These are phyloP conservation scores for Cyphellophora attinorum DNA, from an alignment of 2,329 filamentous ascomycete species.

Conservation along the genomic window DNA sequence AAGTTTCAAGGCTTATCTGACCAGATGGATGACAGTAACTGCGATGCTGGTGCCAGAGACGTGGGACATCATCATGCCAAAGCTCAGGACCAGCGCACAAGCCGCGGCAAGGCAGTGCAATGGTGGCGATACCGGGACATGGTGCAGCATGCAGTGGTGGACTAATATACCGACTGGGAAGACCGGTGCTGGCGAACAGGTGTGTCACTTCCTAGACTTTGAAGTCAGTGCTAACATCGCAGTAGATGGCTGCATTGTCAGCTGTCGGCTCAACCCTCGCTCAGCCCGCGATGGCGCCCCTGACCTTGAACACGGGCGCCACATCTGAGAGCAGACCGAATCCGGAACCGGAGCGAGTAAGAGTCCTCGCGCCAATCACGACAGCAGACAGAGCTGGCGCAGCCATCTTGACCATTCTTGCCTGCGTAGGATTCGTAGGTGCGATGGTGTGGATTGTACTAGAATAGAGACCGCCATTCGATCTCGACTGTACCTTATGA, in stretches of 20 bases:
- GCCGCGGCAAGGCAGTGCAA: constrained; percentile 47
- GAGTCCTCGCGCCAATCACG: constrained; percentile 12
- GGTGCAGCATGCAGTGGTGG: constrained; percentile 33
- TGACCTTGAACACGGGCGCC: constrained; percentile 48
- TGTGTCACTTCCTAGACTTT: constrained; percentile 18
- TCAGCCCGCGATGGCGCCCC: constrained; percentile 32
- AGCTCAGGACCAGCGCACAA: constrained; percentile 41
- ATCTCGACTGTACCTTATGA: no score
- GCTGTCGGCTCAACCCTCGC: constrained; percentile 53
- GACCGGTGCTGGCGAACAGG: constrained; percentile 29
- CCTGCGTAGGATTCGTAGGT: background rate
- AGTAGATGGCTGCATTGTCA: constrained; percentile 51
- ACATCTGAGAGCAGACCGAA: constrained; percentile 32
- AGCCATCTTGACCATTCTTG: constrained; percentile 24
- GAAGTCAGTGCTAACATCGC: background rate
- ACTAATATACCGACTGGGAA: constrained; percentile 26
- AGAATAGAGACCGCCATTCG: background rate
- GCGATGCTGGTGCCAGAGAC: constrained; percentile 50
- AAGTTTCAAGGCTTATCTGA: constrained; percentile 56
- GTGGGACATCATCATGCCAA: constrained; percentile 38
- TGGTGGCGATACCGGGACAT: constrained; percentile 39
- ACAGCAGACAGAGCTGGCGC: constrained; percentile 30
- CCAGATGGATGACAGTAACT: constrained; percentile 49
- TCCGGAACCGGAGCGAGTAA: constrained; percentile 21
- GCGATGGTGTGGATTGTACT: background rate